Evolutionary conservation across 805 yeast species (phyloP).

Genomic region (Starmerella khaoyaiensis): DNA sequence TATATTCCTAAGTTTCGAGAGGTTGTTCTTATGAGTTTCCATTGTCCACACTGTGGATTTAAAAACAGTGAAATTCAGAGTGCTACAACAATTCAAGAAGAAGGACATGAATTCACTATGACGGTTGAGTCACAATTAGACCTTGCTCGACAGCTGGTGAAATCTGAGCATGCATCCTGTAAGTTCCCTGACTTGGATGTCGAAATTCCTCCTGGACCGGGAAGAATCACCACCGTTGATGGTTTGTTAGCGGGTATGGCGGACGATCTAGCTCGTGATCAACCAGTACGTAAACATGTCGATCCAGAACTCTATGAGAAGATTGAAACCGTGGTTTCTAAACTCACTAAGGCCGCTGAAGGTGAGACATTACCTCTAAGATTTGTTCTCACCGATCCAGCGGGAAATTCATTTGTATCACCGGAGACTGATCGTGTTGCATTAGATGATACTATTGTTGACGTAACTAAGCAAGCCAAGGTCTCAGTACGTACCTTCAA

Average conservation of each 20-base stretch:
- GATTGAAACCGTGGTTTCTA: conserved; percentile 52
- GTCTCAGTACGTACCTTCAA: conserved; percentile 76
- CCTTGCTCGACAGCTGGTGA: conserved; percentile 80
- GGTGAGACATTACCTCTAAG: conserved; percentile 70
- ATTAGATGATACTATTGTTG: neutral
- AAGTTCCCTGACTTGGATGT: conserved; percentile 73
- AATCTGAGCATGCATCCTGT: conserved; percentile 74
- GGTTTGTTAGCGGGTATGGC: conserved; percentile 77
- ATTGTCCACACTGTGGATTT: conserved; percentile 88
- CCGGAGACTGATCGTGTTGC: conserved; percentile 42
- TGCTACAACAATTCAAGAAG: conserved; percentile 83
- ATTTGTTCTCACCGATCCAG: conserved; percentile 74
- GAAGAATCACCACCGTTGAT: conserved; percentile 85
- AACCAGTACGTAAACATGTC: conserved; percentile 56
- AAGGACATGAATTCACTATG: conserved; percentile 63
- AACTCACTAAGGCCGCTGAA: conserved; percentile 45
- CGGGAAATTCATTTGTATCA: conserved; percentile 96
- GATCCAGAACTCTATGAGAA: conserved; percentile 68
- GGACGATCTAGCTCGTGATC: conserved; percentile 68
- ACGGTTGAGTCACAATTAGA: conserved; percentile 58
- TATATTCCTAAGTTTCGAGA: conserved; percentile 85
- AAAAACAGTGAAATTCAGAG: conserved; percentile 89
- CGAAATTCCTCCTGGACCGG: conserved; percentile 91
- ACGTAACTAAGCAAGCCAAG: conserved; percentile 4
- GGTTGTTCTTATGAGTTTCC: conserved; percentile 84